Conservation (phyloP, 1,284 basidiomycete species). For the Ustilago esculenta region DNA sequence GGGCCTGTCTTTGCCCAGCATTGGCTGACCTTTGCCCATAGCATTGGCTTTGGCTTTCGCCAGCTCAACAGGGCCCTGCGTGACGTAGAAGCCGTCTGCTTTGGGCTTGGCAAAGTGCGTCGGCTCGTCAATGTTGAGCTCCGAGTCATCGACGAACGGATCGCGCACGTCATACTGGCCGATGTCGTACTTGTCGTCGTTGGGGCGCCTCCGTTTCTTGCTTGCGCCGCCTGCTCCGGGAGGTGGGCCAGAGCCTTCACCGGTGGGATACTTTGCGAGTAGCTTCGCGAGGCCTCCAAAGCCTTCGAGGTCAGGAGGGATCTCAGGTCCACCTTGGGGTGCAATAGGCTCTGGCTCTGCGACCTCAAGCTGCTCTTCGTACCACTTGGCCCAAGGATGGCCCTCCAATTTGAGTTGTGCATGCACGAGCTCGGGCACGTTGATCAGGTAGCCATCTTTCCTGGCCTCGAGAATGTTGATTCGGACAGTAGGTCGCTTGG, state of each 20-base stretch:
- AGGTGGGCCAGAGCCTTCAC: conserved; percentile 12
- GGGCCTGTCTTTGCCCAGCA: conserved; percentile 15
- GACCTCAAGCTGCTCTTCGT: conserved; percentile 42
- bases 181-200: conserved; percentile 56
- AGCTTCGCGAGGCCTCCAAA: conserved; percentile 52
- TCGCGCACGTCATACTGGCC: conserved; percentile 83
- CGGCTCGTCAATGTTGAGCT: conserved; percentile 86
- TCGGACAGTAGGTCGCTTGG: conserved; percentile 36
- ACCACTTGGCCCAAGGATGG: conserved; percentile 61
- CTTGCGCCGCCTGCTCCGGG: conserved; percentile 7
- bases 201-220: conserved; percentile 45
- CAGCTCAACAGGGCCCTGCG: conserved; percentile 63
- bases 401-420: conserved; percentile 42
- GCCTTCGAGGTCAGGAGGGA: conserved; percentile 43
- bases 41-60: conserved; percentile 36
- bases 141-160: conserved; percentile 97
- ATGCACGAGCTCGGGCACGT: conserved; percentile 57
- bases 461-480: conserved; percentile 34
- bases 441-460: conserved; percentile 56
- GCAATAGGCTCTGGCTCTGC: conserved; percentile 25
- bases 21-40: conserved; percentile 16
- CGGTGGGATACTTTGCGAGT: conserved; percentile 48
- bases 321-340: conserved; percentile 13
- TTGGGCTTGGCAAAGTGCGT: conserved; percentile 91
- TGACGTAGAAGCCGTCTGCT: conserved; percentile 91